Evolutionary conservation across 2,329 filamentous ascomycete genomes (phyloP).

Genomic region (Verticillium dahliae): DNA sequence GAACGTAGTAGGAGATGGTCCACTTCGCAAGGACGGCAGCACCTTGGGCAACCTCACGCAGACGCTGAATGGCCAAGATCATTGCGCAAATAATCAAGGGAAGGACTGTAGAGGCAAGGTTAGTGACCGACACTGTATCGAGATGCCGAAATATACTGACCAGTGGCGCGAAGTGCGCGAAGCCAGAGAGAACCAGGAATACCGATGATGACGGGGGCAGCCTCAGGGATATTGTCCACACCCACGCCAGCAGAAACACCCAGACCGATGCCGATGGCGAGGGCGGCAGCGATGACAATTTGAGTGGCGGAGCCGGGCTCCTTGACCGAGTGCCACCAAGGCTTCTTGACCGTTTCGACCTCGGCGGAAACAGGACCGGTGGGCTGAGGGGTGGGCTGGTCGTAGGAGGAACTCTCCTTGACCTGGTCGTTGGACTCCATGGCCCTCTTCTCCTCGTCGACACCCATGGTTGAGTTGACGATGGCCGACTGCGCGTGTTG

Average conservation of each 20-base stretch:
- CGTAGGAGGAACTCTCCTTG: slow-evolving; percentile 12
- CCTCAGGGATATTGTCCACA: slow-evolving; percentile 33
- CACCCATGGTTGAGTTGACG: not conserved
- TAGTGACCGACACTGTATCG: not conserved
- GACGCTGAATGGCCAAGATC: slow-evolving; percentile 41
- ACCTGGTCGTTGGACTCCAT: slow-evolving; percentile 7
- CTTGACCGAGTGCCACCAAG: slow-evolving; percentile 29
- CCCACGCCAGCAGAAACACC: slow-evolving; percentile 34
- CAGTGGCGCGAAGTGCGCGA: slow-evolving; percentile 38
- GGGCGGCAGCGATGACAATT: slow-evolving; percentile 38
- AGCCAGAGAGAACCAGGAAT: slow-evolving; percentile 45
- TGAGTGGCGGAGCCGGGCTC: slow-evolving; percentile 39
- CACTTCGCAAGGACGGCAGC: slow-evolving; percentile 37
- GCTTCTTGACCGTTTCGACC: slow-evolving; percentile 17
- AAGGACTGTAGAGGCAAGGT: slow-evolving; percentile 28
- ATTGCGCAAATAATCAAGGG: slow-evolving; percentile 46
- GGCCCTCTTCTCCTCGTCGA: slow-evolving; percentile 7
- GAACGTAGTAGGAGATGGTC: slow-evolving; percentile 42
- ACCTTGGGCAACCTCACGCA: slow-evolving; percentile 36
- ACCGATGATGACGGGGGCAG: slow-evolving; percentile 32
- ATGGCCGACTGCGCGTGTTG: not conserved
- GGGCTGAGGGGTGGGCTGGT: slow-evolving; percentile 6
- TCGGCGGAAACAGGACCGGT: slow-evolving; percentile 4
- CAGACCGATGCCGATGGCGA: slow-evolving; percentile 44
- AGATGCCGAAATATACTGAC: slow-evolving; percentile 20